Evolutionary conservation across 768 basidiomycete genomes (phyloP).

Genomic region (Tricholoma saponaceum): DNA sequence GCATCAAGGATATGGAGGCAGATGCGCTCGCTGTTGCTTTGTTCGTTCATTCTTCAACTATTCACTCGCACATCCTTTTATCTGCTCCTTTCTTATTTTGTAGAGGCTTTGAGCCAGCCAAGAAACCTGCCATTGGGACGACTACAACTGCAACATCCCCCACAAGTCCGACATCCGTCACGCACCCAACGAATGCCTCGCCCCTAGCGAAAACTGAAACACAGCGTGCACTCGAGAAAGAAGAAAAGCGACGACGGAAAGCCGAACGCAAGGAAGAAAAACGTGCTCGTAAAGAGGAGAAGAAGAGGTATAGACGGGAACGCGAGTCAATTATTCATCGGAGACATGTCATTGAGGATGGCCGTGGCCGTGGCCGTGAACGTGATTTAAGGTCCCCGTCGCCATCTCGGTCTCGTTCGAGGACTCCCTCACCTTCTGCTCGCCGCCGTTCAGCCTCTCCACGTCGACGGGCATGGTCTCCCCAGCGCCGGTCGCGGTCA

Average conservation of each 20-base stretch:
- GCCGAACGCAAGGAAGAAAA: conserved; percentile 58
- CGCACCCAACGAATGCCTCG: conserved; percentile 9
- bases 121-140: conserved; percentile 28
- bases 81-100: background rate
- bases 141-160: conserved; percentile 16
- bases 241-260: conserved; percentile 49
- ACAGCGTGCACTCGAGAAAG: conserved; percentile 32
- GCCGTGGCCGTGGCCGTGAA: conserved; percentile 15
- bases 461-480: background rate
- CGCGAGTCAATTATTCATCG: conserved; percentile 14
- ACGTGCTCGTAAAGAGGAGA: conserved; percentile 49
- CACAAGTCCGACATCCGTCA: conserved; percentile 6
- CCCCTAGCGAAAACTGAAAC: conserved; percentile 18
- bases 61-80: background rate
- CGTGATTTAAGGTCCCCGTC: conserved; percentile 3
- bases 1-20: conserved; percentile 83
- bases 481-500: background rate
- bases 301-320: conserved; percentile 28
- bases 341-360: conserved; percentile 14
- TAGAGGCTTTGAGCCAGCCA: conserved; percentile 70
- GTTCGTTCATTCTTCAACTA: conserved; percentile 33
- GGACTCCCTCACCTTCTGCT: conserved; percentile 7
- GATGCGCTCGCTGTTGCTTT: conserved; percentile 82
- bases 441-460: background rate
- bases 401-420: conserved; percentile 24